These are phyloP conservation scores for Kernera saxatilis DNA, from an alignment of 345 rosid species.

Conservation along the genomic window DNA sequence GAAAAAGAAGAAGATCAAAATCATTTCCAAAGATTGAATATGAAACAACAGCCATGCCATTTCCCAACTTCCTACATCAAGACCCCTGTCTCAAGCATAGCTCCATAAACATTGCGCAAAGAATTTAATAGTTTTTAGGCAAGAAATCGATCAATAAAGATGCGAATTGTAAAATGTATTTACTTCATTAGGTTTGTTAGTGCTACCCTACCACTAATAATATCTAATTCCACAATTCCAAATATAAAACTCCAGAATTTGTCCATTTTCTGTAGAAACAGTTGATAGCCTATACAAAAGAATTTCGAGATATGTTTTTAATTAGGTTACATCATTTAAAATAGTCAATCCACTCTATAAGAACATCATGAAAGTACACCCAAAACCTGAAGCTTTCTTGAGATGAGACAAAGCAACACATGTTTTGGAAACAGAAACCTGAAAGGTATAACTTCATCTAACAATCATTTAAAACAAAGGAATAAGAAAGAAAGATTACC, in stretches of 20 bases:
- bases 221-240: background rate
- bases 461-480: background rate
- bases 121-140: background rate
- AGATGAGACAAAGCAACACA: background rate
- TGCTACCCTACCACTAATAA: background rate
- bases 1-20: background rate
- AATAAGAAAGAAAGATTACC: slow-evolving; percentile 36
- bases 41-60: background rate
- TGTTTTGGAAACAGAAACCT: background rate
- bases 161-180: background rate
- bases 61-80: background rate
- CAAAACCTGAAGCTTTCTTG: slow-evolving; percentile 1
- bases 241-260: background rate
- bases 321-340: background rate
- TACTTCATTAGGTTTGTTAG: background rate
- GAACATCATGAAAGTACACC: background rate
- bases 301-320: background rate
- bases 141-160: background rate
- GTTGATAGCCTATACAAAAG: background rate
- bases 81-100: background rate
- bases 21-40: background rate
- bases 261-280: background rate
- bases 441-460: slow-evolving; percentile 1
- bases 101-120: background rate
- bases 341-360: background rate